Base-by-base conservation (phyloP, 129 eudicot genomes). In the Cynara cardunculus region DNA sequence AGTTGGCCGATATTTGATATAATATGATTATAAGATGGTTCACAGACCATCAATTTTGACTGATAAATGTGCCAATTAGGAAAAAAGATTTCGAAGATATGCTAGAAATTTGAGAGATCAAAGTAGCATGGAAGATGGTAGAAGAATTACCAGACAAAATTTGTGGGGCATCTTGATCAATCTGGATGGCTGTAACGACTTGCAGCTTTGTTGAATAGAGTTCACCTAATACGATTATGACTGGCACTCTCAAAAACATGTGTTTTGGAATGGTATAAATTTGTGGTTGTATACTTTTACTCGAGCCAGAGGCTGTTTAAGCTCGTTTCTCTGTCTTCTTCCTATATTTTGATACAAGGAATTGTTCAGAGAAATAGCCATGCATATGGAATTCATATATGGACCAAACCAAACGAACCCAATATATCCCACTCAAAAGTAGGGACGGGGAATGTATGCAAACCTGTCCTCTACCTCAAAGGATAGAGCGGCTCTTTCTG, bases 51-150 rank as follows among this genome's bases (percentile, higher is more conserved):
- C n/a, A 67, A 16, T 37, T 25, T 77, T 25, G 71, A n/a, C 37
- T 16, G 49, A 39, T 39, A 10, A 39, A 39, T 39, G 49, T 39
- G 49, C 49, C 13, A 39, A 39, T 10, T 39, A 39, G 49, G 49
- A 39, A 39, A 39, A 39, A 39, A 13, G 21, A 8, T 25, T 74
- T 46, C 1, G 67, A 53, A 26, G 16, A 26, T 74, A 74, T 53
- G 26, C n/a, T 74, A 37, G 68, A 74, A 69, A 26, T 44, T 53
- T 74, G 39, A 21, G 78, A 74, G 69, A 53, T 67, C 69, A 53
- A 27, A 18, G 44, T 75, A 53, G 28, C 69, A 75, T 75, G 27
- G 13, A 75, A 9, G 69, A 27, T 74, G 28, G 44, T 74, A 32
- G 32, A 49, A 53, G 41, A 49, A 21, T 49, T 74, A 18, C 44